Conservation (phyloP, 306 rosid genomes). For the Malus sieversii region DNA sequence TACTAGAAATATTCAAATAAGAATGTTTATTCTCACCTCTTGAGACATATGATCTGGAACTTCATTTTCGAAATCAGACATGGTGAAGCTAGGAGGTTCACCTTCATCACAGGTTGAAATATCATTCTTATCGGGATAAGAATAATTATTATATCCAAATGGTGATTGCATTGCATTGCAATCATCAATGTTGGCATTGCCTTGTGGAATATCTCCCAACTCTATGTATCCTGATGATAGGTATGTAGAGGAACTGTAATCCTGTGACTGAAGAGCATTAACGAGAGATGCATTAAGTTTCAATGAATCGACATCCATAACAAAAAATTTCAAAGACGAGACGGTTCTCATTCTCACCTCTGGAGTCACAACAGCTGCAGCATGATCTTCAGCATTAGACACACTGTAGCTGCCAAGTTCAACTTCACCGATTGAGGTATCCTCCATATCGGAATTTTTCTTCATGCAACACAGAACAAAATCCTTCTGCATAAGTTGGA, state of each 20-base stretch:
- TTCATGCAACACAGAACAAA: conserved; percentile 47
- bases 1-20: not conserved
- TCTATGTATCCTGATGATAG: not conserved
- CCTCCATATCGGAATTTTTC: conserved; percentile 16
- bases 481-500: conserved; percentile 33
- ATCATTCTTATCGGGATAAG: not conserved
- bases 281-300: not conserved
- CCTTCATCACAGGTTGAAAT: conserved; percentile 8
- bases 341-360: conserved; percentile 27
- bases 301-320: not conserved
- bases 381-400: conserved; percentile 7
- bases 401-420: conserved; percentile 15
- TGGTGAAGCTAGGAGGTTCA: not conserved
- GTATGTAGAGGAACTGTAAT: not conserved
- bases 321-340: not conserved
- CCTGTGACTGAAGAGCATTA: not conserved
- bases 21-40: conserved; percentile 1
- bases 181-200: not conserved
- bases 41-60: not conserved
- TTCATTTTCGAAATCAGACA: conserved; percentile 3
- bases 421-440: conserved; percentile 7
- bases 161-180: not conserved
- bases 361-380: not conserved
- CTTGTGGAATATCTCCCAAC: conserved; percentile 8
- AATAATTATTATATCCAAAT: not conserved